phyloP scores from a whole-genome alignment of 208 protist genomes.

The Acanthamoeba quina region DNA sequence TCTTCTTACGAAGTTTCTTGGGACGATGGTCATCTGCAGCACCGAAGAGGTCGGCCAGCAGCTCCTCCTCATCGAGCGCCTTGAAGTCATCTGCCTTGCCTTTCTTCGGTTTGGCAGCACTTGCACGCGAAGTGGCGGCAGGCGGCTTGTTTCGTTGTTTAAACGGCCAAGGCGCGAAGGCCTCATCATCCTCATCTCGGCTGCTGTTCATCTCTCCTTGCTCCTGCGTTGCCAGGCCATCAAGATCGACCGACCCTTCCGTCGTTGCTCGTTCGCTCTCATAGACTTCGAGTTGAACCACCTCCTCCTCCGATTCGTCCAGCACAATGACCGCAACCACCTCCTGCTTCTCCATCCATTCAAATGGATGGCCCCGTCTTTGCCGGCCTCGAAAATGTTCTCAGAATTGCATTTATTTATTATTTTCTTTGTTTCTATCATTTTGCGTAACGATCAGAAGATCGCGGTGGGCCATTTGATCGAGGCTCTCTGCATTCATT shows the following conservation, averaged over 20 bases:
- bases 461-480: too few species aligned
- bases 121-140: not conserved
- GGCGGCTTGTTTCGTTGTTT: not conserved
- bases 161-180: conserved; percentile 10
- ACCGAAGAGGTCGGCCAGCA: conserved; percentile 37
- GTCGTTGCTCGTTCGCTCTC: not conserved
- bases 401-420: too few species aligned
- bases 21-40: not conserved
- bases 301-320: not conserved
- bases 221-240: not conserved
- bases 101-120: not conserved
- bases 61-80: not conserved
- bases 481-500: too few species aligned
- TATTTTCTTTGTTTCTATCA: too few species aligned
- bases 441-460: too few species aligned
- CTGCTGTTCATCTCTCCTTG: not conserved
- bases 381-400: too few species aligned
- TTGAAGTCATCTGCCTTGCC: not conserved
- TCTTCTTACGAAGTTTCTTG: not conserved
- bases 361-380: too few species aligned
- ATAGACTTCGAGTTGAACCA: not conserved
- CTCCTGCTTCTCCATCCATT: not conserved
- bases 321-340: conserved; percentile 36
- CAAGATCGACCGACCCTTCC: not conserved
- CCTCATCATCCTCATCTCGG: not conserved